These are phyloP conservation scores for Lentinus brumalis DNA, from an alignment of 768 basidiomycete genomes.

Conservation along the genomic window DNA sequence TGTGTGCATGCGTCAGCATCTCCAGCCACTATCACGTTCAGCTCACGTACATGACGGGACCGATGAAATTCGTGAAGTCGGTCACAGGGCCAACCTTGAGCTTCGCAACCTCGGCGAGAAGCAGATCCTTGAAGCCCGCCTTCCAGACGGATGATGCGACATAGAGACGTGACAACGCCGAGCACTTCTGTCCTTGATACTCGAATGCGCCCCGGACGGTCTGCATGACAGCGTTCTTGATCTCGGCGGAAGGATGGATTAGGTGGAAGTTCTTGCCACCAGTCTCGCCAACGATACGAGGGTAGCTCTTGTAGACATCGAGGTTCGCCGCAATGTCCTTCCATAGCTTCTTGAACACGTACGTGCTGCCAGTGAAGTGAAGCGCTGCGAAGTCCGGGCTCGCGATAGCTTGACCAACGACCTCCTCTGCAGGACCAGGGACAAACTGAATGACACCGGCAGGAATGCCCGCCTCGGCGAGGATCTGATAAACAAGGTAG, in stretches of 20 bases:
- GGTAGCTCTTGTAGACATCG: constrained; percentile 86
- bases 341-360: constrained; percentile 95
- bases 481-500: constrained; percentile 88
- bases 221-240: constrained; percentile 89
- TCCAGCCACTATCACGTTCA: not conserved
- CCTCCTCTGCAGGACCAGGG: constrained; percentile 82
- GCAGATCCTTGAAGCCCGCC: constrained; percentile 78
- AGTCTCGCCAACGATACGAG: constrained; percentile 96
- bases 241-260: constrained; percentile 83
- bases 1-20: constrained; percentile 30
- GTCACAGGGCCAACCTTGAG: constrained; percentile 81
- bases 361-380: constrained; percentile 96
- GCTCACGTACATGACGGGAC: constrained; percentile 84
- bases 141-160: constrained; percentile 88
- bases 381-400: constrained; percentile 83
- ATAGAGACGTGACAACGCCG: constrained; percentile 89
- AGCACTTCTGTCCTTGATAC: constrained; percentile 98
- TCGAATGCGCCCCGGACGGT: constrained; percentile 89
- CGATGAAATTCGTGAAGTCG: constrained; percentile 87
- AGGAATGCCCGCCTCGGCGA: constrained; percentile 93
- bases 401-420: constrained; percentile 82
- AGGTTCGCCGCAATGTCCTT: constrained; percentile 90
- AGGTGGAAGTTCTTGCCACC: constrained; percentile 99
- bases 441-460: constrained; percentile 96
- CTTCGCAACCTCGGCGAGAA: constrained; percentile 74